These are phyloP conservation scores for Penicillium waksmanii DNA, from an alignment of 495 filamentous ascomycete species.

Conservation along the genomic window DNA sequence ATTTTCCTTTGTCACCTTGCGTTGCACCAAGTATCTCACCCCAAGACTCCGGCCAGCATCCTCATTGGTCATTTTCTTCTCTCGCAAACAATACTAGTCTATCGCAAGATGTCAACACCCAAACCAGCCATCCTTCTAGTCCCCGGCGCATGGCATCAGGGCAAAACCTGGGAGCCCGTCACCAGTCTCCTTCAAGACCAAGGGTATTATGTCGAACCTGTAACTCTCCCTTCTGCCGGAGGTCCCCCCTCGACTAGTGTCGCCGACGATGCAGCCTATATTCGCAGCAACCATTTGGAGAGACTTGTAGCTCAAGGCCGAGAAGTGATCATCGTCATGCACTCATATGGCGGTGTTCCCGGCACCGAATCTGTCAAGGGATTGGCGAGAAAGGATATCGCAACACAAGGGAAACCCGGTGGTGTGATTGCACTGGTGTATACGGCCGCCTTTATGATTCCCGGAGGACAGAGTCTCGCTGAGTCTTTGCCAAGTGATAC, in stretches of 20 bases:
- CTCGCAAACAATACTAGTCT: background rate
- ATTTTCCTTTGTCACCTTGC: background rate
- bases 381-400: constrained; percentile 23
- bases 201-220: constrained; percentile 24
- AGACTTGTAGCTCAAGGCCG: constrained; percentile 36
- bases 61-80: background rate
- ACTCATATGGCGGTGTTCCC: constrained; percentile 42
- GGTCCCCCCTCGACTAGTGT: constrained; percentile 12
- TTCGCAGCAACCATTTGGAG: constrained; percentile 23
- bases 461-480: background rate
- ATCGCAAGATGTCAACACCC: constrained; percentile 6
- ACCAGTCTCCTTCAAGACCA: constrained; percentile 22
- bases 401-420: constrained; percentile 17
- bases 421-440: constrained; percentile 21
- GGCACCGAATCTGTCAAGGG: constrained; percentile 39
- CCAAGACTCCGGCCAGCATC: background rate
- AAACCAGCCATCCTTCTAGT: constrained; percentile 44
- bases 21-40: background rate
- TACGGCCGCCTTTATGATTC: constrained; percentile 12
- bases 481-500: background rate
- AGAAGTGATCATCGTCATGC: constrained; percentile 37
- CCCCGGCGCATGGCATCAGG: constrained; percentile 42
- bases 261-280: constrained; percentile 21
- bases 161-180: constrained; percentile 33
- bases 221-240: constrained; percentile 19